These are phyloP conservation scores for Candida multigemmis DNA, from an alignment of 805 yeast species.

Conservation along the genomic window DNA sequence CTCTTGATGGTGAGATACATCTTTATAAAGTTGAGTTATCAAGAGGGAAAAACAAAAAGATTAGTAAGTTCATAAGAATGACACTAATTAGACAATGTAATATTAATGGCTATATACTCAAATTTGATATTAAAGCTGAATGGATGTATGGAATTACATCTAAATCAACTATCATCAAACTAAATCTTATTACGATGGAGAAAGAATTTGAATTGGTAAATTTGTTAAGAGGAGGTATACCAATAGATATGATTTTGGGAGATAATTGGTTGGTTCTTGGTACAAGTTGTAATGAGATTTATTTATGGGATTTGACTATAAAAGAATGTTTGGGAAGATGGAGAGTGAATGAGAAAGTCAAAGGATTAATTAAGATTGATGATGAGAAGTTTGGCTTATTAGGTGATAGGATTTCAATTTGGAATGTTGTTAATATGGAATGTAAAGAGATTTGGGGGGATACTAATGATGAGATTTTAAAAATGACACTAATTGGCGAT, in stretches of 20 bases:
- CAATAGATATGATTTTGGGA: constrained; percentile 47
- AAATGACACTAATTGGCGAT: constrained; percentile 10
- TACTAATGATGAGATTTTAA: constrained; percentile 4
- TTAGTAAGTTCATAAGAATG: constrained; percentile 16
- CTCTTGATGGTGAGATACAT: constrained; percentile 36
- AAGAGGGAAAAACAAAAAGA: constrained; percentile 22
- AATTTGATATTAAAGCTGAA: constrained; percentile 34
- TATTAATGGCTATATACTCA: constrained; percentile 20
- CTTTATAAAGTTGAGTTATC: constrained; percentile 25
- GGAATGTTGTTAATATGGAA: constrained; percentile 64
- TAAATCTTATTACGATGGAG: constrained; percentile 55
- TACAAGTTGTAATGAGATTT: constrained; percentile 63
- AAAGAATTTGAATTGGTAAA: constrained; percentile 34
- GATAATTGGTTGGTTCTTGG: constrained; percentile 66
- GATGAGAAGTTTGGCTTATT: constrained; percentile 34
- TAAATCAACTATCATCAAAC: constrained; percentile 36
- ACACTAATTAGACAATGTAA: constrained; percentile 32
- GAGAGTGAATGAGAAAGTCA: constrained; percentile 35
- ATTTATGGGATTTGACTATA: constrained; percentile 78
- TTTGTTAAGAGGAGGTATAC: constrained; percentile 57
- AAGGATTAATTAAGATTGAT: constrained; percentile 2
- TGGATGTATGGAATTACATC: constrained; percentile 46
- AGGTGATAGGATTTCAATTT: constrained; percentile 52
- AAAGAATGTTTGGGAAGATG: constrained; percentile 50
- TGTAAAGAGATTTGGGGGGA: constrained; percentile 35